Percentiles rank a stretch among this genome's conserved stretches.
Conservation (phyloP, 345 rosid genomes). For the Gossypium longicalyx region DNA sequence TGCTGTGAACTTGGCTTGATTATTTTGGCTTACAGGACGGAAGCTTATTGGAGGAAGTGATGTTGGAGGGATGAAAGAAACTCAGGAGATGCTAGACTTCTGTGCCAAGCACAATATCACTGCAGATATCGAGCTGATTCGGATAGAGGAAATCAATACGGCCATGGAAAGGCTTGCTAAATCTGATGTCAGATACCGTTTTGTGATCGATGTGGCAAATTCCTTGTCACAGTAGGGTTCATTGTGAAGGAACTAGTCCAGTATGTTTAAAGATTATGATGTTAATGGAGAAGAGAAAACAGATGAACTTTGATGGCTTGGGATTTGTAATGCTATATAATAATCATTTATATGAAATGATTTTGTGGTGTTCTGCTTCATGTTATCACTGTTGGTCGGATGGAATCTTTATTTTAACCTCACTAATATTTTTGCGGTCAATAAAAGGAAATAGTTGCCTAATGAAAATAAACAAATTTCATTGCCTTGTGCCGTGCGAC, state of each 20-base stretch:
- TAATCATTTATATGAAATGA: too few relatives aligned
- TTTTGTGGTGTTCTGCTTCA: too few relatives aligned
- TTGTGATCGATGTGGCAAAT: slow-evolving; percentile 78
- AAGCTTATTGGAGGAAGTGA: slow-evolving; percentile 83
- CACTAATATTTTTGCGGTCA: too few relatives aligned
- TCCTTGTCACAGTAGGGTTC: slow-evolving; percentile 36
- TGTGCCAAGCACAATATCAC: slow-evolving; percentile 72
- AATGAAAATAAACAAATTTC: too few relatives aligned
- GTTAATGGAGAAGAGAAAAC: not conserved
- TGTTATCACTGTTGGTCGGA: too few relatives aligned
- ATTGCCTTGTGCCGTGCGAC: too few relatives aligned
- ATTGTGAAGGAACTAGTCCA: not conserved
- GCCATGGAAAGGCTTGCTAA: slow-evolving; percentile 90
- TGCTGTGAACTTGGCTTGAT: not conserved
- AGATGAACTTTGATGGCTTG: not conserved
- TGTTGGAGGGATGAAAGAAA: slow-evolving; percentile 55
- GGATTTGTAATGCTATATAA: not conserved
- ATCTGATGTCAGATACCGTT: slow-evolving; percentile 85
- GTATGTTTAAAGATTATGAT: not conserved
- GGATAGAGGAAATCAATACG: slow-evolving; percentile 59
- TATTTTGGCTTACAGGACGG: slow-evolving; percentile 36
- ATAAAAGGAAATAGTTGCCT: too few relatives aligned
- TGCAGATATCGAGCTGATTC: slow-evolving; percentile 75
- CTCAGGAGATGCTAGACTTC: slow-evolving; percentile 40
- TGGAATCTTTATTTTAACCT: too few relatives aligned